Evolutionary conservation across 441 rosid genomes (phyloP).

Genomic region (Raphanus hybrid): DNA sequence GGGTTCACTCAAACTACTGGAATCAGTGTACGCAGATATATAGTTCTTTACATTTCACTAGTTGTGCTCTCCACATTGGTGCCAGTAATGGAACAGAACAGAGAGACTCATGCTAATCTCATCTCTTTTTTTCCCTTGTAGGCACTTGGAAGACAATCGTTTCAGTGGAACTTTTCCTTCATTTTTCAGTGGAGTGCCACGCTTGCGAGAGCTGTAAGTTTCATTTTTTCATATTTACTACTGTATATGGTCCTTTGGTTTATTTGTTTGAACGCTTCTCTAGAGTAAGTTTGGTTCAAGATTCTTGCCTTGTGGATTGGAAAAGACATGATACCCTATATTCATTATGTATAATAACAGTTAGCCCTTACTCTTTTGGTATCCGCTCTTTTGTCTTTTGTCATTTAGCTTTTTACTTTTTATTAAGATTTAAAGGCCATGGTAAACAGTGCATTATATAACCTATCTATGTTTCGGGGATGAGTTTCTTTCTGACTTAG

Average conservation of each 20-base stretch:
- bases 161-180: conserved; percentile 67
- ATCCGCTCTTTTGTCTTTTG: conserved; percentile 6
- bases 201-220: conserved; percentile 82
- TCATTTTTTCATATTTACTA: conserved; percentile 14
- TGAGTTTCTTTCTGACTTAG: conserved; percentile 20
- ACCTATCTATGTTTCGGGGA: neutral
- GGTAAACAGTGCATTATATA: conserved; percentile 2
- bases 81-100: neutral
- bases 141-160: conserved; percentile 85
- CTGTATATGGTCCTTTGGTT: neutral
- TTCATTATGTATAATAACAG: conserved; percentile 3
- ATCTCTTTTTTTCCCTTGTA: conserved; percentile 19
- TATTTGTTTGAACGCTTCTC: conserved; percentile 6
- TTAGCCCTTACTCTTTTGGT: conserved; percentile 19
- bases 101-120: conserved; percentile 33
- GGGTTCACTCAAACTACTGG: conserved; percentile 57
- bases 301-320: conserved; percentile 39
- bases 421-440: conserved; percentile 19
- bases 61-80: neutral
- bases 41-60: conserved; percentile 9
- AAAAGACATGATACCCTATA: conserved; percentile 15
- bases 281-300: conserved; percentile 24
- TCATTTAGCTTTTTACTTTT: conserved; percentile 34
- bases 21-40: conserved; percentile 60
- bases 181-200: conserved; percentile 56